Percentiles rank a stretch among this genome's conserved stretches.
Conservation (phyloP, 371 early-diverging fungal species). For the Lichtheimia corymbifera region DNA sequence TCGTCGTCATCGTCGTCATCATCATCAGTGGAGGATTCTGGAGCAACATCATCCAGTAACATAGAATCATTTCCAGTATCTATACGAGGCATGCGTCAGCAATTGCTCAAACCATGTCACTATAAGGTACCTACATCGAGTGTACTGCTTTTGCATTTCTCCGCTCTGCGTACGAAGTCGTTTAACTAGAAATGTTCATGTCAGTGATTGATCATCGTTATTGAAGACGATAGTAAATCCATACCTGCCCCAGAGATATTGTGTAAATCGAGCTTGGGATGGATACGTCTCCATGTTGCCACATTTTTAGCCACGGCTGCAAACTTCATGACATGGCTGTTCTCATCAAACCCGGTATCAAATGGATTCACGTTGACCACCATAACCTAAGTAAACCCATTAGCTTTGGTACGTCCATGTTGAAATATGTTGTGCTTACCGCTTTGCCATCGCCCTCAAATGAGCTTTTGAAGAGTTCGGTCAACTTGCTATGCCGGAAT, state of each 20-base stretch:
- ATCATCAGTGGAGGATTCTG: conserved; percentile 17
- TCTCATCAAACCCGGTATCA: conserved; percentile 65
- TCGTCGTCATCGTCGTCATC: conserved; percentile 36
- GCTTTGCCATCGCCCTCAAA: conserved; percentile 71
- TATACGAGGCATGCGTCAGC: neutral
- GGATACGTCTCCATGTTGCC: conserved; percentile 46
- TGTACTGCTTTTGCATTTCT: conserved; percentile 7
- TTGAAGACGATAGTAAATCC: no score
- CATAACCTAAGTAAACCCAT: conserved; percentile 38
- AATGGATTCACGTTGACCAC: conserved; percentile 73
- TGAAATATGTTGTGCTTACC: conserved; percentile 18
- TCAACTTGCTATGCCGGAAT: conserved; percentile 71
- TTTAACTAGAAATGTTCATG: conserved; percentile 10
- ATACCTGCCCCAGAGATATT: conserved; percentile 28
- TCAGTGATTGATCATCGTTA: no score
- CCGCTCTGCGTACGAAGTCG: conserved; percentile 17
- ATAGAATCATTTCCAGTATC: neutral
- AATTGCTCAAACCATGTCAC: neutral
- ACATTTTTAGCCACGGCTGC: conserved; percentile 68
- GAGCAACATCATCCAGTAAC: conserved; percentile 6
- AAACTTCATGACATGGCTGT: conserved; percentile 68
- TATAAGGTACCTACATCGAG: neutral
- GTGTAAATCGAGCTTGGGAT: conserved; percentile 42
- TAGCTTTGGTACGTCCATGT: neutral
- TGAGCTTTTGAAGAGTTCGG: conserved; percentile 68